A percentile compares a stretch with the other conserved stretches of the same genome.
Evolutionary conservation across 371 early-diverging fungal genomes (phyloP).

Genomic region (Parasitella parasitica): DNA sequence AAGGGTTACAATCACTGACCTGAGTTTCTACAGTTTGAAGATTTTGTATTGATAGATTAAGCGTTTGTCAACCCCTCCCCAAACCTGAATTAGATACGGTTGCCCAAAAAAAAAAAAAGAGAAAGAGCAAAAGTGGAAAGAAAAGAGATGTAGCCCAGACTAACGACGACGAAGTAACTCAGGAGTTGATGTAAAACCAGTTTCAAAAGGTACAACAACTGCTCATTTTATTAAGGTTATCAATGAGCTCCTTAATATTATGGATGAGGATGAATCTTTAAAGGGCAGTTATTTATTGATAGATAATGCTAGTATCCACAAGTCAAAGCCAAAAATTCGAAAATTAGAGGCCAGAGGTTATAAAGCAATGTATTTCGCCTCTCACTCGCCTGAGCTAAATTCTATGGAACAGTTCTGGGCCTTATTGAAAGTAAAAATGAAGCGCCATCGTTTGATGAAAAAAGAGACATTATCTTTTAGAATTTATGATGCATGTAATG

Average conservation of each 20-base stretch:
- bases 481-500: background rate
- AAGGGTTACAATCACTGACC: no score
- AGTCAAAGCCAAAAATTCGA: constrained; percentile 13
- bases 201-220: constrained; percentile 8
- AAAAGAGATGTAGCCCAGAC: constrained; percentile 3
- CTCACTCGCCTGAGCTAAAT: background rate
- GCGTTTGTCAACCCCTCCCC: no score
- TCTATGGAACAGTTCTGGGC: background rate
- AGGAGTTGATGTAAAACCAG: constrained; percentile 9
- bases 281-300: constrained; percentile 14
- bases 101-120: constrained; percentile 6
- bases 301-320: constrained; percentile 17
- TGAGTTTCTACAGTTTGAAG: no score
- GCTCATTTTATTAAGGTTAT: constrained; percentile 11
- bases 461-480: background rate
- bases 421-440: background rate
- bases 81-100: no score
- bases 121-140: constrained; percentile 3
- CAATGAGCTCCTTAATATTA: background rate
- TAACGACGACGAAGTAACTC: constrained; percentile 6
- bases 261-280: constrained; percentile 14
- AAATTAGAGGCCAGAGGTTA: constrained; percentile 16
- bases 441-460: background rate
- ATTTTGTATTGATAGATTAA: no score
- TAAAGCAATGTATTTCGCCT: constrained; percentile 4